Evolutionary conservation across 768 basidiomycete species (phyloP).

Genomic region (Kwoniella botswanensis): DNA sequence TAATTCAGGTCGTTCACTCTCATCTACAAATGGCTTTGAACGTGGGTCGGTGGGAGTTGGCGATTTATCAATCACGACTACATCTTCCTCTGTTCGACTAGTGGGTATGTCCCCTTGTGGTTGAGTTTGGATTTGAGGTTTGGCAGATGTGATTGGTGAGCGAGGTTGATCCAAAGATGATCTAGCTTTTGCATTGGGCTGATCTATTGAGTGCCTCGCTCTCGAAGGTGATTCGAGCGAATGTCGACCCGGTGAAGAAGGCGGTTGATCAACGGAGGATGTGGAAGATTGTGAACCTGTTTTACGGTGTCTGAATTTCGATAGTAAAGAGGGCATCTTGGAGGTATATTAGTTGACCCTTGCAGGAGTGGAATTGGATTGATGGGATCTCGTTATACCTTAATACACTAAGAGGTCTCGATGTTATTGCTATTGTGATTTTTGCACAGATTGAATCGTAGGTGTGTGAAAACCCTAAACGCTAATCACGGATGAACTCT

Average conservation of each 20-base stretch:
- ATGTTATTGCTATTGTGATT: too few relatives aligned
- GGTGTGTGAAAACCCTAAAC: too few relatives aligned
- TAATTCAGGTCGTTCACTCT: conserved; percentile 30
- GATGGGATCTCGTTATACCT: too few relatives aligned
- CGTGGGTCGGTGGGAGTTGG: background rate
- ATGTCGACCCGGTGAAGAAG: conserved; percentile 10
- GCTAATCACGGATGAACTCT: too few relatives aligned
- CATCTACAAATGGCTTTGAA: conserved; percentile 30
- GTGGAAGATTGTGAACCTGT: conserved; percentile 27
- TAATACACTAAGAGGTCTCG: too few relatives aligned
- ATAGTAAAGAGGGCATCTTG: conserved; percentile 35
- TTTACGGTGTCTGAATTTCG: conserved; percentile 31
- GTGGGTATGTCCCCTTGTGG: background rate
- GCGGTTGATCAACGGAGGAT: conserved; percentile 6
- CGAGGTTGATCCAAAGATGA: conserved; percentile 8
- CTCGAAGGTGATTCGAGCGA: conserved; percentile 1
- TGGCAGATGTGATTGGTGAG: background rate
- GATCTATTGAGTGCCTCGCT: too few relatives aligned
- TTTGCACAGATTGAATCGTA: too few relatives aligned
- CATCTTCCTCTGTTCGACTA: conserved; percentile 14
- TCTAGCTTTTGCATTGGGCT: background rate
- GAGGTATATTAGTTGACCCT: too few relatives aligned
- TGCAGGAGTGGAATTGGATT: too few relatives aligned
- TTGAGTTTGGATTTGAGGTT: background rate
- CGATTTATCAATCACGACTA: conserved; percentile 21